Evolutionary conservation across 176 grass and related monocot genomes (phyloP), one percentile per base, ranked within the genome.

Genomic region (Aegilops umbellulata): DNA sequence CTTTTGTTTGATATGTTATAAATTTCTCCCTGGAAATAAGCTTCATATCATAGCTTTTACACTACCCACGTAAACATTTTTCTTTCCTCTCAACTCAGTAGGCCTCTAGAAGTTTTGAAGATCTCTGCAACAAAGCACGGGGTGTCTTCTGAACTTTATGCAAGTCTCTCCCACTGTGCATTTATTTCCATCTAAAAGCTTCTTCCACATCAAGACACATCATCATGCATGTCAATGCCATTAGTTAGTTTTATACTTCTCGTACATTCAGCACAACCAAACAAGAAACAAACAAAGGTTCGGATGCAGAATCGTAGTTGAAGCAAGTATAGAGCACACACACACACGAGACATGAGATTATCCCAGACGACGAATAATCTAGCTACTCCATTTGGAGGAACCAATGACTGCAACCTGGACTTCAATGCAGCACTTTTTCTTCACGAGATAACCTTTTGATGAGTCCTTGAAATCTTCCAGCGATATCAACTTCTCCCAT

Each of bases 361-460:
- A 41, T 41, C 9, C 38, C 9, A 1, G 38, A 41, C 7, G 38
- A 41, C 38, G 38, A 41, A 39, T 39, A 30, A 19, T 36, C 22
- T 25, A 70, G 65, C n/a, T 74, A 78, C 51, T 83, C 65, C 65
- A 39, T 84, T 22, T 72, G 41, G 87, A 89, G 30, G 81, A 31
- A 19, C 87, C 87, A 30, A 89, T 4, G 2, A 80, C 72, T 31
- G 87, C 58, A 17, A 84, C 30, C 41, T 79, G 16, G 6, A 20
- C 67, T 74, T 65, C 57, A 20, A 89, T 19, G 82, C 82, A 79
- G 31, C 87, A 89, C 41, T 64, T 89, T 2, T 5, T 25, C 19
- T 89, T 89, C 42, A 89, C 58, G 16, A 89, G 82, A 41, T 65
- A 89, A 41, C 76, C 87, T 4, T 89, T 84, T 22, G 82, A 38